A percentile compares a stretch with the other conserved stretches of the same genome.
Conservation (phyloP, 805 yeast species). For the Myxozyma vanderwaltii region DNA sequence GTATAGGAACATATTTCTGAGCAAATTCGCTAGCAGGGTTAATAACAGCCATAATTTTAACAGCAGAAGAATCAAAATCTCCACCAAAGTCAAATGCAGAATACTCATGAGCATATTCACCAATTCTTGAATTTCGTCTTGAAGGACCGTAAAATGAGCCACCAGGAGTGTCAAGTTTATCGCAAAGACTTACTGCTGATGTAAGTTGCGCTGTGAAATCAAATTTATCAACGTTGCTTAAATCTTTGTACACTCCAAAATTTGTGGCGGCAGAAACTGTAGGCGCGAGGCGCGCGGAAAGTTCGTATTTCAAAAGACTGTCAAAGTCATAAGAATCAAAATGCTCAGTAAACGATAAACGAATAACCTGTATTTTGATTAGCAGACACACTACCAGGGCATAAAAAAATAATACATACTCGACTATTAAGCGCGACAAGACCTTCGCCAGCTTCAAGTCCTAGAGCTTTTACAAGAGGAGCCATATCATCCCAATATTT, state of each 20-base stretch:
- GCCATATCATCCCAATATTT: slow-evolving; percentile 23
- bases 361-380: slow-evolving; percentile 10
- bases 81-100: slow-evolving; percentile 35
- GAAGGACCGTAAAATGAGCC: slow-evolving; percentile 4
- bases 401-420: slow-evolving; percentile 3
- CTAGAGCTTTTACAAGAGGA: slow-evolving; percentile 1
- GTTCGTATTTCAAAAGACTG: slow-evolving; percentile 37
- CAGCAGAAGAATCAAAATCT: slow-evolving; percentile 40
- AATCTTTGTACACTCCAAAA: slow-evolving; percentile 7
- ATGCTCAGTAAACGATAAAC: neutral
- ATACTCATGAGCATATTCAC: slow-evolving; percentile 4
- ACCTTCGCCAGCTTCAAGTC: slow-evolving; percentile 3
- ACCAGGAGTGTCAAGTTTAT: slow-evolving; percentile 9
- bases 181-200: slow-evolving; percentile 11
- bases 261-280: slow-evolving; percentile 14
- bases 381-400: neutral
- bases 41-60: slow-evolving; percentile 61
- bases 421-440: slow-evolving; percentile 16
- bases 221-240: neutral
- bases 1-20: slow-evolving; percentile 59
- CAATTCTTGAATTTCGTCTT: slow-evolving; percentile 14
- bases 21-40: slow-evolving; percentile 75
- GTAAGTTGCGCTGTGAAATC: slow-evolving; percentile 23
- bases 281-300: slow-evolving; percentile 23
- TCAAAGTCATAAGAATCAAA: slow-evolving; percentile 23